Percentiles rank a stretch among this genome's conserved stretches.
These are phyloP conservation scores for Babesia ovata DNA, from an alignment of 169 alveolate genomes.

Conservation along the genomic window DNA sequence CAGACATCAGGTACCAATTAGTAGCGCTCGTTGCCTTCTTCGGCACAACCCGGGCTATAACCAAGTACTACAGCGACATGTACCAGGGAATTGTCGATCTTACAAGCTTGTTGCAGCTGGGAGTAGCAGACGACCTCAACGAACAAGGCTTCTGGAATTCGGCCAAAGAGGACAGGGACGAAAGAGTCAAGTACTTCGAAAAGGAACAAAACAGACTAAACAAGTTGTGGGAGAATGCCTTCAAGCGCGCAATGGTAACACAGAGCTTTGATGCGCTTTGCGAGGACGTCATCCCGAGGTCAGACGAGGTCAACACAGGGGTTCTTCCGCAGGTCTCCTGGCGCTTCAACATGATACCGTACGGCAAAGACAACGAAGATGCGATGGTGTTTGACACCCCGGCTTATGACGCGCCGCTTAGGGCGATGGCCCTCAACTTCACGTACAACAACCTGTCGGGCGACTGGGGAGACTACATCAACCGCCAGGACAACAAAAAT, in stretches of 20 bases:
- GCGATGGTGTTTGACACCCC: slow-evolving; percentile 80
- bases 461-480: slow-evolving; percentile 87
- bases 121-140: slow-evolving; percentile 81
- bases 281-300: slow-evolving; percentile 53
- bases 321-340: slow-evolving; percentile 69
- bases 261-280: slow-evolving; percentile 72
- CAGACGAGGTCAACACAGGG: slow-evolving; percentile 65
- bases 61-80: slow-evolving; percentile 71
- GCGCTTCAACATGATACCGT: slow-evolving; percentile 82
- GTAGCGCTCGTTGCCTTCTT: slow-evolving; percentile 83
- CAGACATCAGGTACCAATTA: slow-evolving; percentile 84
- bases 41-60: slow-evolving; percentile 79
- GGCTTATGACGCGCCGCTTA: slow-evolving; percentile 80
- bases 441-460: slow-evolving; percentile 87
- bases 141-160: slow-evolving; percentile 83
- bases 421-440: slow-evolving; percentile 84
- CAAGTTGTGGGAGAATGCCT: slow-evolving; percentile 75
- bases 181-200: slow-evolving; percentile 70
- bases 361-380: slow-evolving; percentile 83
- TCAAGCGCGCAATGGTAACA: slow-evolving; percentile 73
- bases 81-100: slow-evolving; percentile 82
- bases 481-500: slow-evolving; percentile 84
- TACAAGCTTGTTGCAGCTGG: slow-evolving; percentile 69
- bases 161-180: slow-evolving; percentile 70
- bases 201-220: slow-evolving; percentile 75